These are phyloP conservation scores for Leccinum rimulosum DNA, from an alignment of 768 basidiomycete species.

Conservation along the genomic window DNA sequence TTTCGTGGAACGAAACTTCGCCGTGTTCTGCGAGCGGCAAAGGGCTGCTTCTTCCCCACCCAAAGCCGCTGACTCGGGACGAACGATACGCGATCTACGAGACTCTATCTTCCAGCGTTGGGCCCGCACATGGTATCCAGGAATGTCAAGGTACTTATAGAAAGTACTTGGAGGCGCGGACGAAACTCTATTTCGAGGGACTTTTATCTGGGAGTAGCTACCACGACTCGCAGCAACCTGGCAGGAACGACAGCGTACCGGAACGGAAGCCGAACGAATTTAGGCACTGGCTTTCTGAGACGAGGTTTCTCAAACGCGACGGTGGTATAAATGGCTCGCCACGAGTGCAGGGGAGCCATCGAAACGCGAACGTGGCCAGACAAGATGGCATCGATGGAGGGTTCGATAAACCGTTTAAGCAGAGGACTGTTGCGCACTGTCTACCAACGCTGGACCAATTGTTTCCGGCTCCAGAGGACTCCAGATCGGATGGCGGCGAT, in stretches of 20 bases:
- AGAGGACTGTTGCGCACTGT: slow-evolving; percentile 8
- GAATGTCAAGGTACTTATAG: slow-evolving; percentile 54
- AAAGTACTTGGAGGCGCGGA: slow-evolving; percentile 48
- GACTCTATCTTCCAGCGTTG: slow-evolving; percentile 47
- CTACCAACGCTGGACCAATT: slow-evolving; percentile 25
- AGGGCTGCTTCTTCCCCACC: slow-evolving; percentile 16
- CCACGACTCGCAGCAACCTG: slow-evolving; percentile 14
- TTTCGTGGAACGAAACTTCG: slow-evolving; percentile 15
- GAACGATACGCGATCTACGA: slow-evolving; percentile 54
- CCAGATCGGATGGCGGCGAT: slow-evolving; percentile 2
- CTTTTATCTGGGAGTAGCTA: slow-evolving; percentile 25
- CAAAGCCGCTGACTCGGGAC: slow-evolving; percentile 36
- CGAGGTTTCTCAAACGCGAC: slow-evolving; percentile 23
- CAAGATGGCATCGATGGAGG: slow-evolving; percentile 6
- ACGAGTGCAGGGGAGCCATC: slow-evolving; percentile 7
- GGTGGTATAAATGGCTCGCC: slow-evolving; percentile 10
- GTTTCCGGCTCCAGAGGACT: slow-evolving; percentile 18
- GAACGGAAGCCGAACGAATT: slow-evolving; percentile 27
- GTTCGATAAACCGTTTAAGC: slow-evolving; percentile 6
- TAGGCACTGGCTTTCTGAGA: slow-evolving; percentile 33
- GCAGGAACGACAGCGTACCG: slow-evolving; percentile 5
- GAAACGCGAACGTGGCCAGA: slow-evolving; percentile 16
- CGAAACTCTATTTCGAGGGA: slow-evolving; percentile 46
- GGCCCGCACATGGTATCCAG: slow-evolving; percentile 43
- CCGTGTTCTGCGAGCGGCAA: slow-evolving; percentile 21